Evolutionary conservation across 139 green algal genomes (phyloP).

Genomic region (Ettlia oleoabundans): DNA sequence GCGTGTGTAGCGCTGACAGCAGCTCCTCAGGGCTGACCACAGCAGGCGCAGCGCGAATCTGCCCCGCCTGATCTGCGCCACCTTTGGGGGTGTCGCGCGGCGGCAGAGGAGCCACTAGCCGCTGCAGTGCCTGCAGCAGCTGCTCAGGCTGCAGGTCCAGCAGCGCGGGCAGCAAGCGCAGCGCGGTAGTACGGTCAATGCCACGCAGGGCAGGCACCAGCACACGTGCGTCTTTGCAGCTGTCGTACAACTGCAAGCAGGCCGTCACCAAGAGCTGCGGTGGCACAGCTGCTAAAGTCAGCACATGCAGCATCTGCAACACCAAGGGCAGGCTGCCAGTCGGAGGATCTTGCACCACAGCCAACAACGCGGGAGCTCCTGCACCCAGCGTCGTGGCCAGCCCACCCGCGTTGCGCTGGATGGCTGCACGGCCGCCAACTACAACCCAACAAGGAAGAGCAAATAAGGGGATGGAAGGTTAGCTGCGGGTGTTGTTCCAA

Average conservation of each 20-base stretch:
- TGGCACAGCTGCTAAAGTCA: constrained; percentile 42
- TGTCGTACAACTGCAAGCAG: constrained; percentile 28
- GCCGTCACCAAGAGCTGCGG: constrained; percentile 50
- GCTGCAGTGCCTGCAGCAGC: constrained; percentile 34
- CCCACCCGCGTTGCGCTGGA: constrained; percentile 42
- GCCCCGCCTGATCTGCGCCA: background rate
- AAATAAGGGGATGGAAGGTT: background rate
- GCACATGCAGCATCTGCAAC: constrained; percentile 66
- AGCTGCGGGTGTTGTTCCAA: background rate
- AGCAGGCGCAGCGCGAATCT: background rate
- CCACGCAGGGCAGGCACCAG: constrained; percentile 52
- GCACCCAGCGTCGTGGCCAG: constrained; percentile 58
- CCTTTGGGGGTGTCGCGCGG: background rate
- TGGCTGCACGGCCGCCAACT: constrained; percentile 22
- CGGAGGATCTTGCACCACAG: constrained; percentile 37
- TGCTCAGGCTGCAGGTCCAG: constrained; percentile 36
- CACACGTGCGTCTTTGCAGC: constrained; percentile 17
- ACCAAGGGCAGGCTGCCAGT: constrained; percentile 54
- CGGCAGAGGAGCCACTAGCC: constrained; percentile 22
- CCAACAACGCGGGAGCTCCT: constrained; percentile 48
- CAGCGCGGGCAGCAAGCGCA: constrained; percentile 51
- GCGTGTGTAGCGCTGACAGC: constrained; percentile 67
- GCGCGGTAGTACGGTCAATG: constrained; percentile 36
- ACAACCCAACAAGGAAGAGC: too few relatives aligned
- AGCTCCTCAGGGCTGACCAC: constrained; percentile 69